phyloP scores from a whole-genome alignment of 768 basidiomycete genomes.

The Lentinula boryana region DNA sequence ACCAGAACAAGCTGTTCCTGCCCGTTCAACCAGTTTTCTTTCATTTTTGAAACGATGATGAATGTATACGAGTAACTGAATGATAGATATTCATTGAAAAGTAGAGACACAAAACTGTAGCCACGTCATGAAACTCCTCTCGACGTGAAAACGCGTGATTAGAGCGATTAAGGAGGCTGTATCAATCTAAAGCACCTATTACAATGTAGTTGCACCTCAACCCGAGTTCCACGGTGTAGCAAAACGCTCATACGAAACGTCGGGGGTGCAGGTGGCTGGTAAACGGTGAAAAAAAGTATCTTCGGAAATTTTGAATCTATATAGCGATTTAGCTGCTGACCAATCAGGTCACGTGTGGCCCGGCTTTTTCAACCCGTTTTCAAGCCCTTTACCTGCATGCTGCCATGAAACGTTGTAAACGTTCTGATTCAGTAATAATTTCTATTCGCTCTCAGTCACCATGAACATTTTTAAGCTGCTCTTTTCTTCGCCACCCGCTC shows the following conservation, averaged over 20 bases:
- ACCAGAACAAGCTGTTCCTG: slow-evolving; percentile 43
- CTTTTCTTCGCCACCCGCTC: slow-evolving; percentile 22
- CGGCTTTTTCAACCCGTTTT: neutral
- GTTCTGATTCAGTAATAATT: neutral
- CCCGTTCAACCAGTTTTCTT: slow-evolving; percentile 21
- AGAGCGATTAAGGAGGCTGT: slow-evolving; percentile 82
- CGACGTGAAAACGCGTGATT: slow-evolving; percentile 61
- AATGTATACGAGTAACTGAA: neutral
- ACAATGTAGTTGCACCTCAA: slow-evolving; percentile 26
- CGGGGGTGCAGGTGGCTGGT: slow-evolving; percentile 9
- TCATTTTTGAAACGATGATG: neutral
- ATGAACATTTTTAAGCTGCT: slow-evolving; percentile 27
- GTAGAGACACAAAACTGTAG: slow-evolving; percentile 32
- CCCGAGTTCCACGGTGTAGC: slow-evolving; percentile 46
- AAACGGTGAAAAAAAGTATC: neutral
- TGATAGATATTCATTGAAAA: neutral
- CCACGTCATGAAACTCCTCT: slow-evolving; percentile 86
- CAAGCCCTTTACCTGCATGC: neutral
- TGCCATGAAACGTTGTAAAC: neutral
- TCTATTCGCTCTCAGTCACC: slow-evolving; percentile 2
- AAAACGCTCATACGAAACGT: slow-evolving; percentile 50
- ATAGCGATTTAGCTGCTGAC: neutral
- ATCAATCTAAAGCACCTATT: slow-evolving; percentile 43
- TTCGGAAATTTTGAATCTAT: neutral
- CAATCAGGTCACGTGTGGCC: neutral